A percentile compares a stretch with the other conserved stretches of the same genome.
These are phyloP conservation scores for Thermothielavioides terrestris DNA, from an alignment of 495 filamentous ascomycete genomes.

Conservation along the genomic window DNA sequence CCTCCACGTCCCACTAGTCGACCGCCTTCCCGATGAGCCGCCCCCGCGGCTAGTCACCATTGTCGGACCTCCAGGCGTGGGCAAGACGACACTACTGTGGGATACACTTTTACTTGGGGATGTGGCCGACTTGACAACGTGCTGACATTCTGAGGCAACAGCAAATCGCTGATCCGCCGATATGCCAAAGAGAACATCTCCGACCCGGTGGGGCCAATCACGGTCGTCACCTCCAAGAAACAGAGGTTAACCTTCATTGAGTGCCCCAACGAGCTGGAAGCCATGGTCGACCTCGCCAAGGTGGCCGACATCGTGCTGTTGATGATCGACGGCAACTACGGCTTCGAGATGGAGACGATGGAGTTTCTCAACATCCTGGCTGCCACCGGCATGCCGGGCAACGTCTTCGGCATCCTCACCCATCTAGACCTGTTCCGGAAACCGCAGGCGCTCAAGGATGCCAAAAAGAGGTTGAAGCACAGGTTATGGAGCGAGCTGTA, in stretches of 20 bases:
- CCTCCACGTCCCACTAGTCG: conserved; percentile 89
- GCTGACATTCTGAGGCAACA: background rate
- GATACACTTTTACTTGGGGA: too few species aligned
- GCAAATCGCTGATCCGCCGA: conserved; percentile 81
- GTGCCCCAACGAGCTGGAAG: conserved; percentile 89
- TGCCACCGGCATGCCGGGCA: conserved; percentile 90
- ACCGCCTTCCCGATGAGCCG: conserved; percentile 91
- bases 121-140: too few species aligned
- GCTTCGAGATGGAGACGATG: conserved; percentile 99
- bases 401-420: conserved; percentile 93
- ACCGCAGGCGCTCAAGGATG: conserved; percentile 75
- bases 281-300: conserved; percentile 92
- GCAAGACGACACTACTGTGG: conserved; percentile 49
- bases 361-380: conserved; percentile 90
- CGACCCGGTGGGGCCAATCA: conserved; percentile 82
- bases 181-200: conserved; percentile 94
- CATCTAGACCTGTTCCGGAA: conserved; percentile 94
- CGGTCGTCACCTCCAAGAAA: conserved; percentile 87
- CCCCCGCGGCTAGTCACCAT: conserved; percentile 85
- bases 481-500: conserved; percentile 95
- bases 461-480: conserved; percentile 94
- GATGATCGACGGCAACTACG: conserved; percentile 97
- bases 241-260: conserved; percentile 91
- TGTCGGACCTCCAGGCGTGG: conserved; percentile 86
- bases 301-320: conserved; percentile 92